A percentile compares a stretch with the other conserved stretches of the same genome.
Evolutionary conservation across 1,284 basidiomycete species (phyloP).

Genomic region (Cutaneotrichosporon spelunceum): DNA sequence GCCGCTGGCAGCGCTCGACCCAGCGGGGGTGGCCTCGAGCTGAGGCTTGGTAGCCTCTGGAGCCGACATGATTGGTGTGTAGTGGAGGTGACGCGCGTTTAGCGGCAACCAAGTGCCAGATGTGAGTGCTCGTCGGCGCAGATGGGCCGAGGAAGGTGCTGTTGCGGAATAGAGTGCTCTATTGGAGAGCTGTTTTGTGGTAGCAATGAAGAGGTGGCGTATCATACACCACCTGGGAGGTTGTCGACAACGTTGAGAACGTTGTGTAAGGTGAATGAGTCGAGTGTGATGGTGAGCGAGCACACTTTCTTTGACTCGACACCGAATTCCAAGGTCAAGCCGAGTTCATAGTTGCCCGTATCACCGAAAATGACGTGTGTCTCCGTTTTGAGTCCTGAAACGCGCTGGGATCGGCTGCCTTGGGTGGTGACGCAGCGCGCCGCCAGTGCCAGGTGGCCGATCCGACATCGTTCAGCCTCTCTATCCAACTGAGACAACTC

Average conservation of each 20-base stretch:
- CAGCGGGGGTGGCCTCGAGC: conserved; percentile 31
- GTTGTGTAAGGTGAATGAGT: neutral
- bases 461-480: neutral
- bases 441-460: neutral
- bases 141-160: conserved; percentile 4
- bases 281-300: conserved; percentile 7
- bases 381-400: neutral
- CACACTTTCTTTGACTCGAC: conserved; percentile 8
- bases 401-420: neutral
- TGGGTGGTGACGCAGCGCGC: conserved; percentile 1
- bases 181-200: conserved; percentile 21
- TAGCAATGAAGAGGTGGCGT: conserved; percentile 16
- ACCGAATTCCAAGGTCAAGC: neutral
- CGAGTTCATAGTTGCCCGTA: neutral
- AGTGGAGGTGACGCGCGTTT: conserved; percentile 10
- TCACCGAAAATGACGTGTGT: conserved; percentile 7
- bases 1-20: conserved; percentile 16
- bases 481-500: neutral
- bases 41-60: conserved; percentile 34
- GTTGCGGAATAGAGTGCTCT: neutral
- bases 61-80: conserved; percentile 26
- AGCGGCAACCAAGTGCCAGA: conserved; percentile 5
- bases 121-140: neutral
- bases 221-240: conserved; percentile 22
- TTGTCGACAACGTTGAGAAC: neutral